Conservation (phyloP, 1,139 yeast species). For the Saccharomyces hybrid region DNA sequence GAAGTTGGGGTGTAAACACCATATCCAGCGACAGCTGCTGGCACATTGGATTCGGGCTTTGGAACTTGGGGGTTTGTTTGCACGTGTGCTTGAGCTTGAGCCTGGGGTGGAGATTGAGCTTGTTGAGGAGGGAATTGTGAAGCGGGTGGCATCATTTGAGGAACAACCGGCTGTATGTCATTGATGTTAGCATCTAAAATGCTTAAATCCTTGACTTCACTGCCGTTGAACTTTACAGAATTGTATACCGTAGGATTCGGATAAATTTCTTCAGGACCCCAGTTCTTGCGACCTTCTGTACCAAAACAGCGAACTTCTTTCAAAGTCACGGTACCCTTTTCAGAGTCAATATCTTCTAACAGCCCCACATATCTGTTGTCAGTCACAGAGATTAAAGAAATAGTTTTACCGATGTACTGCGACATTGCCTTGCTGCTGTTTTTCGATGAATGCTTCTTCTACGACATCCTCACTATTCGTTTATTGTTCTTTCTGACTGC, state of each 20-base stretch:
- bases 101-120: neutral
- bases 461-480: neutral
- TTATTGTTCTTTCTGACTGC: neutral
- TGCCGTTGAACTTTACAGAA: constrained; percentile 80
- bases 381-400: constrained; percentile 78
- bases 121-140: neutral
- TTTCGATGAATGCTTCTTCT: neutral
- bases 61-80: neutral
- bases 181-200: constrained; percentile 53
- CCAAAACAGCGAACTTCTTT: constrained; percentile 80
- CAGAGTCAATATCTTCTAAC: constrained; percentile 80
- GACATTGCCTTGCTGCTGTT: constrained; percentile 44
- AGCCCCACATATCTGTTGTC: constrained; percentile 85
- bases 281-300: constrained; percentile 83
- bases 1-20: constrained; percentile 30
- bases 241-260: constrained; percentile 71
- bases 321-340: constrained; percentile 83
- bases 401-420: constrained; percentile 85
- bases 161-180: constrained; percentile 30
- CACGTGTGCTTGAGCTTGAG: neutral
- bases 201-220: constrained; percentile 83
- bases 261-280: constrained; percentile 63
- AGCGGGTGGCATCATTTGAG: constrained; percentile 8
- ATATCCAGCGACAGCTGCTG: constrained; percentile 31
- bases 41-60: constrained; percentile 16